Evolutionary conservation across 148 eudicot genomes (phyloP).

Genomic region (Rhododendron henanense): DNA sequence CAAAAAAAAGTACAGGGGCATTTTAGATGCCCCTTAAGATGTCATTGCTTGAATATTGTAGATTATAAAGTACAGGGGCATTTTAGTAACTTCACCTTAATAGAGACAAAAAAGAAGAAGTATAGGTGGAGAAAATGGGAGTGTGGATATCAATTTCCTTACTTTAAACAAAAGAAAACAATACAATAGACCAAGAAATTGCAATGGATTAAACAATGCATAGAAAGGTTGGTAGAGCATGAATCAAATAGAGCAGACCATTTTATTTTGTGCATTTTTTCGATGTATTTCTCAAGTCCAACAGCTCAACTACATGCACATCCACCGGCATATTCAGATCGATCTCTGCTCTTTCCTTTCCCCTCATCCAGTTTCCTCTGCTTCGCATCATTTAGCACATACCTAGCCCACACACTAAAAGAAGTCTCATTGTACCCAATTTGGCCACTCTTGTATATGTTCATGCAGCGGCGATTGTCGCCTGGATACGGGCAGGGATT

Average conservation of each 20-base stretch:
- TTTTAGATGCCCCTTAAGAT: no score
- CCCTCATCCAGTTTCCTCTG: conserved; percentile 29
- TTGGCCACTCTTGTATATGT: conserved; percentile 46
- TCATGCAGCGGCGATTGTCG: conserved; percentile 62
- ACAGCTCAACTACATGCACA: conserved; percentile 23
- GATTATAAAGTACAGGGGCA: no score
- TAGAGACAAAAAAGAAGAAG: no score
- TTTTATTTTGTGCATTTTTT: neutral
- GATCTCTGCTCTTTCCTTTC: neutral
- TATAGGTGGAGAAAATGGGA: no score
- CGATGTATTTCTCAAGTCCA: neutral
- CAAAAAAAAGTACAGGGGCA: no score
- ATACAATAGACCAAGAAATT: no score
- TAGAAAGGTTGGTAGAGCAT: neutral
- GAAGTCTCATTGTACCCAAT: conserved; percentile 56
- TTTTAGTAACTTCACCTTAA: no score
- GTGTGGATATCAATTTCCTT: no score
- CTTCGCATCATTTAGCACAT: conserved; percentile 44
- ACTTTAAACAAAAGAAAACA: no score
- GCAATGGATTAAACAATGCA: neutral
- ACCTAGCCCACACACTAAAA: conserved; percentile 50
- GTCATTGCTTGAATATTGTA: no score
- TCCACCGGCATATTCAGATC: neutral
- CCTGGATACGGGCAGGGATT: conserved; percentile 44
- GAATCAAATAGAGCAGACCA: neutral